These are phyloP conservation scores for Moelleriella libera DNA, from an alignment of 2,329 filamentous ascomycete species.

Conservation along the genomic window DNA sequence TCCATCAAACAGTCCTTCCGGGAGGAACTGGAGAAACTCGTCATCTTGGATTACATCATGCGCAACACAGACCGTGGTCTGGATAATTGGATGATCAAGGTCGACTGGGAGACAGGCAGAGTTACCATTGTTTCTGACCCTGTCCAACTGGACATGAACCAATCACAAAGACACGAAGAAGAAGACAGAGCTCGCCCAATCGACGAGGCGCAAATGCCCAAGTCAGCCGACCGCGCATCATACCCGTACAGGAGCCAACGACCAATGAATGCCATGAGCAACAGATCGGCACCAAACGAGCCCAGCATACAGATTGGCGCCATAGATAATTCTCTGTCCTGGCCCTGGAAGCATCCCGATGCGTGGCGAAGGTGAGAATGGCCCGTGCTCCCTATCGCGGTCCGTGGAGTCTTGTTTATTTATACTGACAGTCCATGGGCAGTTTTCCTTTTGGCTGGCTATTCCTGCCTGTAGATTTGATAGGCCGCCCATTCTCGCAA, in stretches of 20 bases:
- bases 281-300: slow-evolving; percentile 26
- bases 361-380: slow-evolving; percentile 48
- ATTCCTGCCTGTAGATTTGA: slow-evolving; percentile 89
- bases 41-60: slow-evolving; percentile 98
- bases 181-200: slow-evolving; percentile 46
- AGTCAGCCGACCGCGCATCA: slow-evolving; percentile 27
- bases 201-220: slow-evolving; percentile 28
- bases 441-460: slow-evolving; percentile 98
- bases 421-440: not conserved
- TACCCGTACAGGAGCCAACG: slow-evolving; percentile 66
- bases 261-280: slow-evolving; percentile 64
- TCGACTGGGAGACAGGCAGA: slow-evolving; percentile 71
- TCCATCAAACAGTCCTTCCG: slow-evolving; percentile 78
- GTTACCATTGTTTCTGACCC: slow-evolving; percentile 82
- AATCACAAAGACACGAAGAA: slow-evolving; percentile 11
- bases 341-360: slow-evolving; percentile 98
- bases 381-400: not conserved
- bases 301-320: slow-evolving; percentile 69
- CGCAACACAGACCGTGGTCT: slow-evolving; percentile 91
- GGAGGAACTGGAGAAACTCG: slow-evolving; percentile 90
- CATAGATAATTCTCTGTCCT: slow-evolving; percentile 95
- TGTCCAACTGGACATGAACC: slow-evolving; percentile 48
- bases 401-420: too few relatives aligned
- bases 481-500: slow-evolving; percentile 90
- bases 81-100: slow-evolving; percentile 99